Base-by-base conservation (phyloP, 1,139 yeast genomes). In the Geotrichum aggregatum region DNA sequence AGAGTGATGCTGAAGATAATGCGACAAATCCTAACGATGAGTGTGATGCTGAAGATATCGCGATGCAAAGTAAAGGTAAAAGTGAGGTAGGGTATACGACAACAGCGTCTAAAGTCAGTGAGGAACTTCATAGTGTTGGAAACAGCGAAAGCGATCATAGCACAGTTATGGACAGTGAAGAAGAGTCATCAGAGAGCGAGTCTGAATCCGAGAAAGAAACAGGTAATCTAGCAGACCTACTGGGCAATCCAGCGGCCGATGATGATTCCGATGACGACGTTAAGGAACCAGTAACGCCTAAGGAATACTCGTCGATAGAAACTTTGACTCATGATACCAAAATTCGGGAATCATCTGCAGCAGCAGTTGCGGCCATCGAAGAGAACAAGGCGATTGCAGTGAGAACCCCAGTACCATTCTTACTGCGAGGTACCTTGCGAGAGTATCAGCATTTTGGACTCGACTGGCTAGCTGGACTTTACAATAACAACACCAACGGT, bases 381-480 rank as follows among this genome's bases (percentile, higher is more conserved):
- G 53, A 49, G 22, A 35, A 36, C 26, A 42, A 35, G 31, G 33
- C 47, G 18, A 41, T 44, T 18, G 52, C 52, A 19, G 52, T 46
- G 51, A 57, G 33, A 44, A 52, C 52, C 2, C 47, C 50, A 4
- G 61, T 68, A 2, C 77, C 77, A 1, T 67, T 70, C n/a, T 68
- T 84, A 28, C 70, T 87, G 31, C 77, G 92, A 54, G 99, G 98
- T 22, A 79, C 82, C 0, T 73, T 94, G 47, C 82, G 99, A 66
- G 91, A 83, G 6, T 94, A 94, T 63, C 98, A 94, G 68, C 92
- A 89, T 57, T 96, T 88, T 66, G 99, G 99, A 54, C 76, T 94
- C 44, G 95, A 94, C 61, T 94, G 98, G 99, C 73, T 94, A 49
- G 98, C 97, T 0, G 89, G 97, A 52, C 73, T 94, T 56, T 92